Evolutionary conservation across 345 rosid species (phyloP), one percentile per base, ranked within the genome.

Genomic region (Brassica cretica): DNA sequence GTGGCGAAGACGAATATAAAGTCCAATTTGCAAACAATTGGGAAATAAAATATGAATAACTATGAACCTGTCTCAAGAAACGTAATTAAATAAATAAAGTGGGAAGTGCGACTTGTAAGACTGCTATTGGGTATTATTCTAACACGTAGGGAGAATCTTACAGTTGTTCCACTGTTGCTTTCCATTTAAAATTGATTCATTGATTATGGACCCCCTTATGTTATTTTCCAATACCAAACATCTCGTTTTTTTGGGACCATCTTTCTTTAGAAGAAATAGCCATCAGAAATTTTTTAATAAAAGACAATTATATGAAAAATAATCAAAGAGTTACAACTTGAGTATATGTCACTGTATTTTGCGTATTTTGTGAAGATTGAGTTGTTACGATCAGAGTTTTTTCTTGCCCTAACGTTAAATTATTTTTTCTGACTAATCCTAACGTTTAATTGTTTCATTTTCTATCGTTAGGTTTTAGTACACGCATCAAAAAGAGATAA

Each of bases 131-230:
- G 51, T 9, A 79, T 62, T 79, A 79, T 62, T 79, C 63, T 79
- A 79, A 79, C 78, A 63, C 75, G 78, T 63, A 68, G 53, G 61
- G 60, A 19, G 82, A 68, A 79, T 79, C 78, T 79, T 74, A 74
- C 82, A 62, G 82, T 79, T 79, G 82, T 79, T 74, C 78, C 75
- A 79, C 75, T 79, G 51, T 68, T 64, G 49, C 70, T 79, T 62
- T 73, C 66, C 32, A 62, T 79, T 73, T 68, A 25, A 25, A 21
- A 68, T 62, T 63, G 37, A 35, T 21, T 25, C 32, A 67, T 68
- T 66, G 62, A 32, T 73, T 35, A 60, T 44, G 74, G 78, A 67
- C 78, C 64, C 68, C 46, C 16, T 72, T 78, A 11, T 61, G 74
- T 49, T 78, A 33, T 61, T 78, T 78, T 78, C 77, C 35, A n/a